Conservation (phyloP, 1,284 basidiomycete species). For the Ustilago lituana region DNA sequence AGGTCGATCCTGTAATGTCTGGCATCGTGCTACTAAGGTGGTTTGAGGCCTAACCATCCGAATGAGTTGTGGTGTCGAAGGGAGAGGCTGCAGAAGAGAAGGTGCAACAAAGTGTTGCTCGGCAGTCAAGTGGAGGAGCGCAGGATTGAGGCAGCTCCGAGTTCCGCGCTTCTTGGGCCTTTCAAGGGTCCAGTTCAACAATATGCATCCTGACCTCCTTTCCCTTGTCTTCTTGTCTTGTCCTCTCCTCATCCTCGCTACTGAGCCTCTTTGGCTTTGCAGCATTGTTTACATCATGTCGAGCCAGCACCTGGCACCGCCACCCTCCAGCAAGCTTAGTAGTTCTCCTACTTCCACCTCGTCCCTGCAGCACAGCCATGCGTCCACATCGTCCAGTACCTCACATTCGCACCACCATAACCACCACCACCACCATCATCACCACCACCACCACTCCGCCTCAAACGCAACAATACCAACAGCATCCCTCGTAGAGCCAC, state of each 20-base stretch:
- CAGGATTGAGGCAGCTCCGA: conserved; percentile 2
- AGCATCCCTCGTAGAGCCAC: conserved; percentile 50
- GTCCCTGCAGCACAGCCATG: neutral
- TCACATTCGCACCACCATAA: conserved; percentile 16
- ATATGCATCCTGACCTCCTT: neutral
- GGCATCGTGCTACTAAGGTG: no score
- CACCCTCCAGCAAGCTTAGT: conserved; percentile 2
- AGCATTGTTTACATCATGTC: conserved; percentile 20
- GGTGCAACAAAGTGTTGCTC: conserved; percentile 3
- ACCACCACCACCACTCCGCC: no score
- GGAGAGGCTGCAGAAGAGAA: no score
- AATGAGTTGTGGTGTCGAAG: no score
- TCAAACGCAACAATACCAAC: conserved; percentile 18
- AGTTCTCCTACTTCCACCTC: conserved; percentile 1
- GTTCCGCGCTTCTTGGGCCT: conserved; percentile 2
- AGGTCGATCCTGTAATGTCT: no score
- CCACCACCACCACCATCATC: conserved; percentile 1
- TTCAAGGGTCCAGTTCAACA: conserved; percentile 18
- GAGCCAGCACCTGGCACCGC: conserved; percentile 22
- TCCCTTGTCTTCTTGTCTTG: neutral
- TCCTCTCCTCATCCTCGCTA: neutral
- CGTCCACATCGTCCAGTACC: conserved; percentile 6
- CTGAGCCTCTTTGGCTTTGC: no score
- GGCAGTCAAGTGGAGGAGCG: no score
- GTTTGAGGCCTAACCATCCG: no score